A percentile compares a stretch with the other conserved stretches of the same genome.
These are phyloP conservation scores for Lineolata rhizophorae DNA, from an alignment of 495 filamentous ascomycete genomes.

Conservation along the genomic window DNA sequence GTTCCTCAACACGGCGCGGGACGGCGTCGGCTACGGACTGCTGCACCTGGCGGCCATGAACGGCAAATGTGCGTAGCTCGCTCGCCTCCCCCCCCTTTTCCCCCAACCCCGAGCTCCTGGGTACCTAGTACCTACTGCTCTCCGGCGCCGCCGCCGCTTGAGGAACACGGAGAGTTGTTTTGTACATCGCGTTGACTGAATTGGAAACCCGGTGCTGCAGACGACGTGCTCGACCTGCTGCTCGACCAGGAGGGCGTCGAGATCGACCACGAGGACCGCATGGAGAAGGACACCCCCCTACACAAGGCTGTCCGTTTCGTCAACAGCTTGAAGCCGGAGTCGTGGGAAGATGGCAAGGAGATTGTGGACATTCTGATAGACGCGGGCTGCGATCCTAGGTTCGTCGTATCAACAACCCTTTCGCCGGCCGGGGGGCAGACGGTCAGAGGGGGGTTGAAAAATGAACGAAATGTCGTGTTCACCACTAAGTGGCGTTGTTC, in stretches of 20 bases:
- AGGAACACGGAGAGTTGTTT: too few relatives aligned
- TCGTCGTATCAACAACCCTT: constrained; percentile 6
- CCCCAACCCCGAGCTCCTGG: too few relatives aligned
- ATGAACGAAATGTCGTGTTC: too few relatives aligned
- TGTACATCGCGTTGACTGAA: too few relatives aligned
- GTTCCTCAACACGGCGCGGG: constrained; percentile 65
- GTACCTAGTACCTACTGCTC: too few relatives aligned
- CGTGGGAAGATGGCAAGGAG: constrained; percentile 18
- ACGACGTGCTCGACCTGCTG: constrained; percentile 75
- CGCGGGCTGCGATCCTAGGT: constrained; percentile 61
- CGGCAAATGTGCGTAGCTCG: constrained; percentile 52
- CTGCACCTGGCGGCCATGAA: constrained; percentile 72
- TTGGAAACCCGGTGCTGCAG: too few relatives aligned
- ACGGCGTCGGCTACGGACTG: constrained; percentile 65
- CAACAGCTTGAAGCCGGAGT: constrained; percentile 33
- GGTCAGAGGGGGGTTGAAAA: too few relatives aligned
- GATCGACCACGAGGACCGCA: constrained; percentile 65
- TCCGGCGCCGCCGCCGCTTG: background rate
- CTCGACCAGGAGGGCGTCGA: constrained; percentile 91
- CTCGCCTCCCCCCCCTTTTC: too few relatives aligned
- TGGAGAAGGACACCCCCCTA: constrained; percentile 75
- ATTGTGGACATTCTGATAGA: constrained; percentile 84
- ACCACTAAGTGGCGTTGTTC: too few relatives aligned
- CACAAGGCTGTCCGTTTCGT: constrained; percentile 74
- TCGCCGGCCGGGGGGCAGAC: too few relatives aligned